These are phyloP conservation scores for Coccomyxa sp. DNA, from an alignment of 139 green algal species.

Conservation along the genomic window DNA sequence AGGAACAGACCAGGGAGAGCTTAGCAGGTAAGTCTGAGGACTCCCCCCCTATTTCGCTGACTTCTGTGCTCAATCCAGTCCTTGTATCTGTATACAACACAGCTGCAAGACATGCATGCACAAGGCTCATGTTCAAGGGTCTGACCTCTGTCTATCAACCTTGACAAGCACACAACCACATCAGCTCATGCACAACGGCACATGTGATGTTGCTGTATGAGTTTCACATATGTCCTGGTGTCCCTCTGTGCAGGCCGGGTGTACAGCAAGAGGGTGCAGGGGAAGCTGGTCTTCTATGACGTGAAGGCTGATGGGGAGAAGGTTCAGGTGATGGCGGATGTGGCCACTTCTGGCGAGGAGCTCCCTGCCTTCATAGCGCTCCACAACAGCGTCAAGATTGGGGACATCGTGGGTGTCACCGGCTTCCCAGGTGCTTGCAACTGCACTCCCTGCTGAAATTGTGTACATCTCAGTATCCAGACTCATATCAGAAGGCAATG, in stretches of 20 bases:
- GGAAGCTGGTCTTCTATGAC: constrained; percentile 98
- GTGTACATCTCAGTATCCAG: too few species aligned
- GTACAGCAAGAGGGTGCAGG: constrained; percentile 7
- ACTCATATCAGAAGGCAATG: too few species aligned
- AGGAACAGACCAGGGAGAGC: constrained; percentile 33
- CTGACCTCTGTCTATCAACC: too few species aligned
- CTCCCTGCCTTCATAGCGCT: constrained; percentile 71
- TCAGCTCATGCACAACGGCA: neutral
- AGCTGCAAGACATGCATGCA: too few species aligned
- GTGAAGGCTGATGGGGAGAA: constrained; percentile 81
- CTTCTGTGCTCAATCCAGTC: too few species aligned
- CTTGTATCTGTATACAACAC: too few species aligned
- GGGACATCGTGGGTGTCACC: constrained; percentile 93
- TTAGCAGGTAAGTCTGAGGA: constrained; percentile 51
- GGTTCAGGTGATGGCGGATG: constrained; percentile 95
- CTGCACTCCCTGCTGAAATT: too few species aligned
- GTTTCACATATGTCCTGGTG: neutral
- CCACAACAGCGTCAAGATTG: constrained; percentile 84
- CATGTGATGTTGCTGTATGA: too few species aligned
- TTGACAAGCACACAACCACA: constrained; percentile 1
- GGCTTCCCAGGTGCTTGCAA: constrained; percentile 88
- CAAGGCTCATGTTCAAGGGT: too few species aligned
- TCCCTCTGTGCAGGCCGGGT: neutral
- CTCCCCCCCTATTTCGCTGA: too few species aligned
- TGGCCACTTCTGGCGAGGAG: constrained; percentile 56